Percentiles rank a stretch among this genome's conserved stretches.
Evolutionary conservation across 345 rosid genomes (phyloP).

Genomic region (Brassica rapa): DNA sequence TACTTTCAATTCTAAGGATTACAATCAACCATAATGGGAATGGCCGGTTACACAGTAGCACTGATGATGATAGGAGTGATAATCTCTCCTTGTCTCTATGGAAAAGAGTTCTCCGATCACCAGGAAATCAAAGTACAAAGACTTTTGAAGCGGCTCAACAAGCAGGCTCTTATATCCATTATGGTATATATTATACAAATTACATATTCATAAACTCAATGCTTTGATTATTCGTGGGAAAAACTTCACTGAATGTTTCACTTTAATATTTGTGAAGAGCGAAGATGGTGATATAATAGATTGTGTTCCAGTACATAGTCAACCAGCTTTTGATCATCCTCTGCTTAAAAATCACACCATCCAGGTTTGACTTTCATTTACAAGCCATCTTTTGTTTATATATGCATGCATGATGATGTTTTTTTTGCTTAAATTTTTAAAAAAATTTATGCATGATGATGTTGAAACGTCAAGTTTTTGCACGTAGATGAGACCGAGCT

Average conservation of each 20-base stretch:
- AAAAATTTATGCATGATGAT: not conserved
- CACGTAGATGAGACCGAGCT: slow-evolving; percentile 56
- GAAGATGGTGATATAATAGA: slow-evolving; percentile 42
- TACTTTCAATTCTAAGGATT: not conserved
- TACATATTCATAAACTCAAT: not conserved
- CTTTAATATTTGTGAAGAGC: slow-evolving; percentile 21
- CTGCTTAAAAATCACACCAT: slow-evolving; percentile 43
- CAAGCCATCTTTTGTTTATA: not conserved
- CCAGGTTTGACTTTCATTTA: slow-evolving; percentile 28
- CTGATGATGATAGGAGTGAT: not conserved
- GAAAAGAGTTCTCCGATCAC: not conserved
- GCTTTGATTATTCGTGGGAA: not conserved
- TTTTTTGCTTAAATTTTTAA: not conserved
- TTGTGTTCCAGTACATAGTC: slow-evolving; percentile 37
- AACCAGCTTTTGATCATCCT: slow-evolving; percentile 43
- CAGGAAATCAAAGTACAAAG: slow-evolving; percentile 39
- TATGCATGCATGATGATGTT: not conserved
- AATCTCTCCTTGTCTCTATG: no score
- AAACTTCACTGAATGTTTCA: not conserved
- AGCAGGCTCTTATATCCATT: slow-evolving; percentile 56
- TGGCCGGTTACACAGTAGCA: not conserved
- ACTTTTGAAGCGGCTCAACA: slow-evolving; percentile 61
- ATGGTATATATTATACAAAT: not conserved
- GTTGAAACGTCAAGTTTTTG: not conserved
- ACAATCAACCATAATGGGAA: not conserved